Evolutionary conservation across 768 basidiomycete species (phyloP).

Genomic region (Amyloporia xantha): DNA sequence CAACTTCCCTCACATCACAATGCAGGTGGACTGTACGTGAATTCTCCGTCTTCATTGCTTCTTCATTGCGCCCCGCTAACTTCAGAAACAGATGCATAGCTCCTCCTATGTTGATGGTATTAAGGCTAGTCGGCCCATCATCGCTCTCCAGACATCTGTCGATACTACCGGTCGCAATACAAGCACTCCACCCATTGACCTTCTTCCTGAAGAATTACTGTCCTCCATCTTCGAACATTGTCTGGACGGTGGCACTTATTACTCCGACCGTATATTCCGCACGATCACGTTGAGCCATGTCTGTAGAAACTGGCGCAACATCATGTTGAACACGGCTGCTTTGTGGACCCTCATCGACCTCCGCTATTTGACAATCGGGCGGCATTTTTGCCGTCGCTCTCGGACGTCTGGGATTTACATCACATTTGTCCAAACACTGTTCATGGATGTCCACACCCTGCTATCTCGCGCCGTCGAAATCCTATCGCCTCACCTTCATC

Average conservation of each 20-base stretch:
- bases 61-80: too few species aligned
- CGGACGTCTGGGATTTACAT: background rate
- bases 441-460: background rate
- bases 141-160: too few species aligned
- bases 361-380: background rate
- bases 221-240: slow-evolving; percentile 7
- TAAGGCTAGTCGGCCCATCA: too few species aligned
- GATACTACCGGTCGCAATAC: too few species aligned
- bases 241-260: background rate
- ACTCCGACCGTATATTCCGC: slow-evolving; percentile 5
- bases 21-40: too few species aligned
- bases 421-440: background rate
- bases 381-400: slow-evolving; percentile 1
- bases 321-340: slow-evolving; percentile 7
- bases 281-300: slow-evolving; percentile 14
- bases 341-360: slow-evolving; percentile 13
- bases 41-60: too few species aligned
- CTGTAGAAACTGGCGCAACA: slow-evolving; percentile 12
- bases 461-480: background rate
- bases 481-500: slow-evolving; percentile 1
- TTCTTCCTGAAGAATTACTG: slow-evolving; percentile 13
- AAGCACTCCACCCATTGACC: slow-evolving; percentile 1
- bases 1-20: too few species aligned
- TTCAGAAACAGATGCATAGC: too few species aligned
- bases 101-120: too few species aligned